Evolutionary conservation across 495 filamentous ascomycete species (phyloP).

Genomic region (Aspergillus kassunensis): DNA sequence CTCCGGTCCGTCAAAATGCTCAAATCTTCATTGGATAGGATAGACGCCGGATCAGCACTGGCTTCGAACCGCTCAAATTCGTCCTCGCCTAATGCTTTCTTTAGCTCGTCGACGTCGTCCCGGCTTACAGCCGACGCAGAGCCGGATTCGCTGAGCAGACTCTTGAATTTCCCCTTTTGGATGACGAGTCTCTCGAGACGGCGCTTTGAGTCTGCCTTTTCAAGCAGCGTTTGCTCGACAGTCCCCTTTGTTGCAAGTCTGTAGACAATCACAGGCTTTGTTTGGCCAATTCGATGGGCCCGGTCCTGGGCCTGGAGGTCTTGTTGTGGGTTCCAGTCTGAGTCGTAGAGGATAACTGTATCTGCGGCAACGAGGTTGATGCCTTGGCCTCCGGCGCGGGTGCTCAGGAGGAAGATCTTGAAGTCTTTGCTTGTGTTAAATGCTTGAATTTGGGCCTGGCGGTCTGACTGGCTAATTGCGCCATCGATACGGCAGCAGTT

Average conservation of each 20-base stretch:
- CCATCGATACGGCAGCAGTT: slow-evolving; percentile 89
- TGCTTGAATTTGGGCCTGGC: slow-evolving; percentile 74
- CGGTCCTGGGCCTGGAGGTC: slow-evolving; percentile 96
- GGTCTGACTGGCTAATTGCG: slow-evolving; percentile 71
- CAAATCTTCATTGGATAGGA: slow-evolving; percentile 76
- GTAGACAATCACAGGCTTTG: slow-evolving; percentile 87
- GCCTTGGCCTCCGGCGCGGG: slow-evolving; percentile 88
- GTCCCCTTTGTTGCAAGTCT: slow-evolving; percentile 90
- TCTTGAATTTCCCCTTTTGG: slow-evolving; percentile 75
- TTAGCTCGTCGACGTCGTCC: slow-evolving; percentile 43
- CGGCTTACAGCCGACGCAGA: slow-evolving; percentile 18
- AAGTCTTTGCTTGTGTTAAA: slow-evolving; percentile 72
- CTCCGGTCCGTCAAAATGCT: slow-evolving; percentile 78
- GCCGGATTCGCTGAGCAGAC: slow-evolving; percentile 41
- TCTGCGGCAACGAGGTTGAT: slow-evolving; percentile 80
- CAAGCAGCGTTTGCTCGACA: slow-evolving; percentile 82
- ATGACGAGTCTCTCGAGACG: slow-evolving; percentile 92
- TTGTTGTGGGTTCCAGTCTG: slow-evolving; percentile 97
- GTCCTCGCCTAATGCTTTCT: slow-evolving; percentile 44
- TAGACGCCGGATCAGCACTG: slow-evolving; percentile 44
- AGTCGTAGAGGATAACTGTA: slow-evolving; percentile 71
- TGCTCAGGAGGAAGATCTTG: slow-evolving; percentile 83
- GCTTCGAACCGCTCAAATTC: slow-evolving; percentile 58
- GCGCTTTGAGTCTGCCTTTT: slow-evolving; percentile 90
- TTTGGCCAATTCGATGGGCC: slow-evolving; percentile 92